A percentile compares a stretch with the other conserved stretches of the same genome.
Evolutionary conservation across 2,329 filamentous ascomycete genomes (phyloP).

Genomic region (Clonostachys solani): DNA sequence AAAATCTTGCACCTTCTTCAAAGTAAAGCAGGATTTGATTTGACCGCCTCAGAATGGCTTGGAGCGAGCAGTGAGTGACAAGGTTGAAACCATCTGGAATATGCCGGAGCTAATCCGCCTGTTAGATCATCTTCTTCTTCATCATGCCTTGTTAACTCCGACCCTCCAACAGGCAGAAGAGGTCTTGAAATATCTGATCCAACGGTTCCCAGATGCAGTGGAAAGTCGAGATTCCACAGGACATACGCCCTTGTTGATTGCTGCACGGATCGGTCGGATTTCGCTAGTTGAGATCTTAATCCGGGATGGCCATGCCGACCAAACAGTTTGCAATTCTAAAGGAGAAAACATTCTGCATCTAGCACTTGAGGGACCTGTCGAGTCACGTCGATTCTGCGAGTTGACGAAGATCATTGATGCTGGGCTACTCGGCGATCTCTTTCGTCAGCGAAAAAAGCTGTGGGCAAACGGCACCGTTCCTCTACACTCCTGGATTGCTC

Average conservation of each 20-base stretch:
- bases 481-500: conserved; percentile 54
- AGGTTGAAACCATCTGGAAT: conserved; percentile 1
- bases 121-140: conserved; percentile 58
- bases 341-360: conserved; percentile 70
- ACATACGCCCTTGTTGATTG: conserved; percentile 65
- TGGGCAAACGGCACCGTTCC: conserved; percentile 54
- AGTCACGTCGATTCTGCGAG: conserved; percentile 26
- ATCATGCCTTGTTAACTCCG: conserved; percentile 55
- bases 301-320: conserved; percentile 60
- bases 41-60: conserved; percentile 59
- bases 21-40: conserved; percentile 58
- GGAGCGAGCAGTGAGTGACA: conserved; percentile 47
- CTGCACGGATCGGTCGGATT: conserved; percentile 52
- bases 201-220: conserved; percentile 55
- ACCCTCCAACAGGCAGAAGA: conserved; percentile 35
- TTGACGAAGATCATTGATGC: conserved; percentile 56
- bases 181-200: conserved; percentile 62
- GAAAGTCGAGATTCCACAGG: conserved; percentile 55
- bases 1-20: conserved; percentile 58
- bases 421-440: conserved; percentile 50
- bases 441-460: conserved; percentile 51
- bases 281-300: conserved; percentile 59
- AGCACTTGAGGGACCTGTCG: conserved; percentile 29
- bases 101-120: conserved; percentile 11
- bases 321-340: conserved; percentile 54